Evolutionary conservation across 2,329 filamentous ascomycete species (phyloP), one percentile per base, ranked within the genome.

Genomic region (Fusarium newnesense): DNA sequence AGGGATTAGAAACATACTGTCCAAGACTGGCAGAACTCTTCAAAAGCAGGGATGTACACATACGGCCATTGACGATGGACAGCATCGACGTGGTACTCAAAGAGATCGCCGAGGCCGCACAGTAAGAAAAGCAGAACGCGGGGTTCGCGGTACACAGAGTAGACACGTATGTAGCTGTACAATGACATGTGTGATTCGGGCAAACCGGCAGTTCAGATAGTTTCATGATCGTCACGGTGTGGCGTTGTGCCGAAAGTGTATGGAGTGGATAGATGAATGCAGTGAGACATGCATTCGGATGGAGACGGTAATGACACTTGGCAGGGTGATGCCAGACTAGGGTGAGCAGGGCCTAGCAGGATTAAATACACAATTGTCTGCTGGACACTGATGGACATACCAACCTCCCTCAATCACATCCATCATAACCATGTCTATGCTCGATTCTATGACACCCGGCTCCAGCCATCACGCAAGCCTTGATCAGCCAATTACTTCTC

Each of bases 31-130:
- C 66, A 28, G 60, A 65, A 4, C 34, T 70, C 13, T 64, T 64
- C 32, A 21, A 42, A 21, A 11, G 39, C 7, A 69, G 39, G 6
- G 44, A 60, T 10, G 42, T 70, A 15, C 66, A 70, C n/a, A 11
- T 70, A 39, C 54, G 67, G 12, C 42, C 47, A 5, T 32, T 70
- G 13, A 60, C 66, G 1, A 70, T 69, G 65, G 67, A 70, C 4
- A 69, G 32, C 30, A 69, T 70, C 1, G 65, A 70, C 39, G 28
- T 7, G 4, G 65, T 70, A 28, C 60, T 70, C 19, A 32, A 50
- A 8, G 67, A 70, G 24, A 70, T 70, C 28, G 66, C 54, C 7
- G 60, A 65, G 30, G 42, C 60, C 8, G 46, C 47, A 16, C 32
- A 46, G 21, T 69, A 68, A 12, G 39, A 16, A 37, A 15, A 2